phyloP scores from a whole-genome alignment of 2,329 filamentous ascomycete genomes.

The Apiospora rasikravindrae region DNA sequence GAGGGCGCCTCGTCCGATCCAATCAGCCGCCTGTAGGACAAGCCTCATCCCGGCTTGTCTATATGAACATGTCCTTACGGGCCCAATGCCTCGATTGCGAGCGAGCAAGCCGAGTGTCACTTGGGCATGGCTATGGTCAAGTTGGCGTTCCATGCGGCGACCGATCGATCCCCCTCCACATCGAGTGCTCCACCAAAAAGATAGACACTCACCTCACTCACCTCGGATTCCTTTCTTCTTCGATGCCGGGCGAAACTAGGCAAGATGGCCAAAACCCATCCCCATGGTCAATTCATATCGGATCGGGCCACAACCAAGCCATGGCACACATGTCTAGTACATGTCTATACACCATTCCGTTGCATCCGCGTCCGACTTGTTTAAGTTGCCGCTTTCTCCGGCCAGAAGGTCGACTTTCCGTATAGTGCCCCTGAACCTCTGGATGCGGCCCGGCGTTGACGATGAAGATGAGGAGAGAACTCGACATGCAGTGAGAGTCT shows the following conservation, averaged over 20 bases:
- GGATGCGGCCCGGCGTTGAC: neutral
- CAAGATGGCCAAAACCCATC: neutral
- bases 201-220: constrained; percentile 18
- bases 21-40: constrained; percentile 12
- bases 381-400: neutral
- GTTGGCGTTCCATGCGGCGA: constrained; percentile 17
- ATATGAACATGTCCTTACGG: neutral
- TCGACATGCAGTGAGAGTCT: neutral
- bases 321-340: neutral
- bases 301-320: neutral
- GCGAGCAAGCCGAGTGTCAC: constrained; percentile 3
- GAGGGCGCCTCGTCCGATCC: neutral
- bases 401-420: neutral
- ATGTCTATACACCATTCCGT: neutral
- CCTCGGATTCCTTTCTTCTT: constrained; percentile 16
- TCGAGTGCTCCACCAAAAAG: constrained; percentile 20
- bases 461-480: neutral
- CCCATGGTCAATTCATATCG: neutral
- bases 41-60: neutral
- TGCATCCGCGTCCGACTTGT: neutral
- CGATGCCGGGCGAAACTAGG: constrained; percentile 5
- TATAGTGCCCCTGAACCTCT: constrained; percentile 11
- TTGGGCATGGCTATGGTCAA: neutral
- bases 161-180: constrained; percentile 19
- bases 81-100: neutral